Conservation (phyloP, 2,329 filamentous ascomycete species). For the Cordyceps farinosa region DNA sequence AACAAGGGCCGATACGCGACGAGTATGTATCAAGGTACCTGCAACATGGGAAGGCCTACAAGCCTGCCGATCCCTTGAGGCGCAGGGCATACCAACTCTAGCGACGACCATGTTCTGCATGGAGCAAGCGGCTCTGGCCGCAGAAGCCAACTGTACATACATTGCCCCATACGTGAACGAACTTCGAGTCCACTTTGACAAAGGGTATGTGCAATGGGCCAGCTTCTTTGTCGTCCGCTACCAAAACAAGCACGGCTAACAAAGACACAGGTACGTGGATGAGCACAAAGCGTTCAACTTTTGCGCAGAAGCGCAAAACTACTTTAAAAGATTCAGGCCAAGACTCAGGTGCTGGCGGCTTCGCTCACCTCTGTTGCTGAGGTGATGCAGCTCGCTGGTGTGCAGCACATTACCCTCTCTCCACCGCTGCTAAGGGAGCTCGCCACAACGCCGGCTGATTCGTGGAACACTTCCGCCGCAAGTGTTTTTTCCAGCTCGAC, state of each 20-base stretch:
- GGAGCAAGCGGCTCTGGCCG: constrained; percentile 56
- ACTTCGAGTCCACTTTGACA: constrained; percentile 58
- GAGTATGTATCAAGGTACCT: constrained; percentile 62
- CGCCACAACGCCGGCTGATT: constrained; percentile 33
- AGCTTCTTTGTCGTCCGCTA: neutral
- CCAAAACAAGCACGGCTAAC: neutral
- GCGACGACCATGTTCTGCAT: constrained; percentile 62
- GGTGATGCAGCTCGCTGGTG: constrained; percentile 55
- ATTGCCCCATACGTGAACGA: constrained; percentile 66
- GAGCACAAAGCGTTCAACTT: constrained; percentile 48
- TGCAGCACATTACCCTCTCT: constrained; percentile 57
- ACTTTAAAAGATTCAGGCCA: constrained; percentile 42
- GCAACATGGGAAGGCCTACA: constrained; percentile 61
- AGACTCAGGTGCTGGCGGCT: constrained; percentile 53
- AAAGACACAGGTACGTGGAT: constrained; percentile 42
- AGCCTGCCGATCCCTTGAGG: constrained; percentile 53
- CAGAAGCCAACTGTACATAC: constrained; percentile 55
- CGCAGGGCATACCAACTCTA: constrained; percentile 53
- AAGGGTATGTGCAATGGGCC: constrained; percentile 33
- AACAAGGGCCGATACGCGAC: constrained; percentile 25
- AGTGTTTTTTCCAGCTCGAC: neutral
- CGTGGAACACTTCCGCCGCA: constrained; percentile 25
- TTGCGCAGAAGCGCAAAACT: constrained; percentile 49
- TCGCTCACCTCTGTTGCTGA: constrained; percentile 56
- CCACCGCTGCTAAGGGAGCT: constrained; percentile 49